Base-by-base conservation (phyloP, 805 yeast species). In the Saturnispora dispora region DNA sequence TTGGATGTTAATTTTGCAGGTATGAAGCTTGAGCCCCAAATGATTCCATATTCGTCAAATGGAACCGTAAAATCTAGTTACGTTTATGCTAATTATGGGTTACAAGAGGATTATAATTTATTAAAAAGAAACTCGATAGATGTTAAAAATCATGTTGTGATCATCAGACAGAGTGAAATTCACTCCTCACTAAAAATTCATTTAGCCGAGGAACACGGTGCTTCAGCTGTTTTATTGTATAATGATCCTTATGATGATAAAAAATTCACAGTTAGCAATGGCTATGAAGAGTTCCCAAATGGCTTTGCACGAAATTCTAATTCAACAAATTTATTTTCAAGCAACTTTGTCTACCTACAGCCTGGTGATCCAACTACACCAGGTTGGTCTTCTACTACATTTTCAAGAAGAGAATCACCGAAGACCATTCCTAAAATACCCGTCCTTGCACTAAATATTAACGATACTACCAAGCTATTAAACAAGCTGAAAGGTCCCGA, bases 291-390 rank as follows among this genome's bases (percentile, higher is more conserved):
- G 48, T 83, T 77, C 58, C 89, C 90, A 0, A 53, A 72, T 4
- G 89, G 89, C 0, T 80, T 81, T 3, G 85, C 88, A 2, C 73
- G 88, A 58, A 81, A 78, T 55, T 79, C 80, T 36, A 68, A 75
- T 48, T 71, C 82, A 8, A 77, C 84, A 27, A 81, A 81, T 58
- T 71, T 86, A 60, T 84, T 81, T 3, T 74, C 85, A 8, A 82
- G 78, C 0, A 79, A 73, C 53, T 79, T 71, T 54, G 70, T 81
- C 51, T 75, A 80, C 3, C 78, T 77, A 32, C 72, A 73, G 47
- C 88, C 89, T 0, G 90, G 90, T 11, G 91, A 84, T 61, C 90
- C 90, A 35, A 81, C 89, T 0, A 82, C 89, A 2, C 87, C 88
- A 7, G 88, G 87, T 3, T 79, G 78, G 68, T 75, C 87, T 2